Percentiles rank a stretch among this genome's conserved stretches.
Conservation (phyloP, 2,329 filamentous ascomycete species). For the Elsinoe australis region DNA sequence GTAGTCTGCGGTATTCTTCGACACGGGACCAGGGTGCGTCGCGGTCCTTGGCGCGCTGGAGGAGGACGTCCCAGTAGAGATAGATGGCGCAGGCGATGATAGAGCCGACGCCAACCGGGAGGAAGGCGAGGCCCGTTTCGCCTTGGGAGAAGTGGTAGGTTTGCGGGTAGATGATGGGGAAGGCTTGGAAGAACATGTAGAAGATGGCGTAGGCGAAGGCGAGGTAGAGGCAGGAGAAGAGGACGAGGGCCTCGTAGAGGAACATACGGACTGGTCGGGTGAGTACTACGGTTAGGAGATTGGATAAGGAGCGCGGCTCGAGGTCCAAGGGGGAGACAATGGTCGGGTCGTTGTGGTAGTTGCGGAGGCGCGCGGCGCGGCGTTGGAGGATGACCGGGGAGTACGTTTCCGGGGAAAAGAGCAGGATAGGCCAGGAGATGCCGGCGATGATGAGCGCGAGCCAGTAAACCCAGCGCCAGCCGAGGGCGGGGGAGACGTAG, state of each 20-base stretch:
- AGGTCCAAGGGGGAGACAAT: constrained; percentile 57
- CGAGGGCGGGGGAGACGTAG: constrained; percentile 49
- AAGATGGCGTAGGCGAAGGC: constrained; percentile 56
- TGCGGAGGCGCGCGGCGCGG: constrained; percentile 54
- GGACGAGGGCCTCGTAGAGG: constrained; percentile 63
- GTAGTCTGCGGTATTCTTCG: constrained; percentile 62
- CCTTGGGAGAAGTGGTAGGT: constrained; percentile 59
- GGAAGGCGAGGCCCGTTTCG: constrained; percentile 58
- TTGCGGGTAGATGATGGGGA: constrained; percentile 55
- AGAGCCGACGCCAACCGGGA: constrained; percentile 60
- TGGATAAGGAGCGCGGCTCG: constrained; percentile 49
- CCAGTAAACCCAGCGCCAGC: constrained; percentile 37
- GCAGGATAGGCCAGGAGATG: constrained; percentile 22
- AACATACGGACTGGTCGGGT: constrained; percentile 68
- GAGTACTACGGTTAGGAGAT: constrained; percentile 61
- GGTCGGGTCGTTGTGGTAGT: constrained; percentile 44
- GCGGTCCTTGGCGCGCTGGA: constrained; percentile 44
- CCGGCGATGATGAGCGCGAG: constrained; percentile 21
- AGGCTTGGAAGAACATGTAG: constrained; percentile 71
- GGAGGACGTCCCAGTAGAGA: constrained; percentile 55
- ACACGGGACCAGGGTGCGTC: constrained; percentile 48
- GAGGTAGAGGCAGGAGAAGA: constrained; percentile 63
- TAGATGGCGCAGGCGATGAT: constrained; percentile 54
- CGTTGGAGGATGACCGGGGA: constrained; percentile 26
- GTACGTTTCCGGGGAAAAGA: constrained; percentile 43